Percentiles rank a stretch among this genome's conserved stretches.
Evolutionary conservation across 1,284 basidiomycete genomes (phyloP).

Genomic region (Sporisorium iseilematis-ciliati): DNA sequence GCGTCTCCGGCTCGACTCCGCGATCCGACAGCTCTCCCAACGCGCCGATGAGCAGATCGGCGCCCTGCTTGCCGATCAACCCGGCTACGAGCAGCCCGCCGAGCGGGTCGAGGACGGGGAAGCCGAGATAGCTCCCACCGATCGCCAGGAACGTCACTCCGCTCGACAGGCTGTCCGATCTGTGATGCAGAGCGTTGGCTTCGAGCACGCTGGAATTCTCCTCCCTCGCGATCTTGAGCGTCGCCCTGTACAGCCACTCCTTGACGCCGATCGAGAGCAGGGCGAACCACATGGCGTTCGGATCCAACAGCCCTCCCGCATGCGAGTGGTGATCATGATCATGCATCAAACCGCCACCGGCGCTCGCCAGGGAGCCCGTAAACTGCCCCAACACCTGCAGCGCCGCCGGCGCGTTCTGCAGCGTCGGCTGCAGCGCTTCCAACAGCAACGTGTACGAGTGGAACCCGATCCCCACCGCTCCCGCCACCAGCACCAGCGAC

Average conservation of each 20-base stretch:
- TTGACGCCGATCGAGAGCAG: conserved; percentile 83
- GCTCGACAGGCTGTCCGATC: conserved; percentile 78
- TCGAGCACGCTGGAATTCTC: conserved; percentile 89
- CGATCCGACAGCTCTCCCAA: conserved; percentile 87
- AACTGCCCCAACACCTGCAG: conserved; percentile 75
- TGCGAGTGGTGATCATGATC: conserved; percentile 73
- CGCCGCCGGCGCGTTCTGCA: conserved; percentile 74
- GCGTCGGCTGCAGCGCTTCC: conserved; percentile 74
- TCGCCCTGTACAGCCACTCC: conserved; percentile 83
- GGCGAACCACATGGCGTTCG: conserved; percentile 97
- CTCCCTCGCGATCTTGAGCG: conserved; percentile 81
- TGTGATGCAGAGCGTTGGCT: conserved; percentile 77
- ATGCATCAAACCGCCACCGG: conserved; percentile 73
- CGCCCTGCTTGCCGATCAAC: conserved; percentile 89
- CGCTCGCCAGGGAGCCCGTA: conserved; percentile 73
- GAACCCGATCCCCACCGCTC: conserved; percentile 88
- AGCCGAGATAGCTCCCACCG: conserved; percentile 83
- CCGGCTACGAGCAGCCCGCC: conserved; percentile 91
- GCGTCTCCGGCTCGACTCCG: conserved; percentile 77
- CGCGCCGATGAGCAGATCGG: conserved; percentile 78
- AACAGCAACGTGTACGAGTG: conserved; percentile 88
- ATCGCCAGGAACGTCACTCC: conserved; percentile 65
- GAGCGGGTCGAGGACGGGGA: conserved; percentile 88
- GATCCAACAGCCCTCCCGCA: conserved; percentile 76
- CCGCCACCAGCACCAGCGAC: conserved; percentile 81